Base-by-base conservation (phyloP, 208 protist genomes). In the Leishmania gerbilli region DNA sequence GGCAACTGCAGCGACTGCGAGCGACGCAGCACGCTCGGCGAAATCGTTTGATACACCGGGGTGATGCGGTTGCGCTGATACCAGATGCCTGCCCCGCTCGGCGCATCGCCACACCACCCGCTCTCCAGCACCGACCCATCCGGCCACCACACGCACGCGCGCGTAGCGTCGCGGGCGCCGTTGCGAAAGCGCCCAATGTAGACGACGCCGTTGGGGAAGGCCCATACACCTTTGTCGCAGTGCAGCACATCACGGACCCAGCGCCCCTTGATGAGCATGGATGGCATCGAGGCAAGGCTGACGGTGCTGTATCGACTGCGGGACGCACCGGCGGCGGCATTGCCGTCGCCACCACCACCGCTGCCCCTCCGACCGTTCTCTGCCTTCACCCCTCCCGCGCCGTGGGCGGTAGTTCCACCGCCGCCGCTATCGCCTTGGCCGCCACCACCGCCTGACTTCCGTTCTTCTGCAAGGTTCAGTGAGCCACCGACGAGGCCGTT, bases 51-150 rank as follows among this genome's bases (percentile, higher is more conserved):
- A 51, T 90, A 93, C 64, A 93, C 89, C 2, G 92, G 91, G 51
- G 91, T 81, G 1, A 56, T 53, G 24, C 74, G 74, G 74, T 94
- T 90, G 40, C 91, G 95, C 74, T 85, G 86, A 53, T 93, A 87
- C 82, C 91, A 93, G 24, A 90, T 42, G 7, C 95, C 95, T 0
- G 79, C 71, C 7, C 95, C 95, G 24, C 84, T 49, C 24, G 94
- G 90, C 0, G 85, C 87, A 79, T 96, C 87, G n/a, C 87, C 55
- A 5, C 74, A 17, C 92, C 95, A 98, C 27, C 71, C 42, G 47
- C 95, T 92, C 45, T 88, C 83, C 72, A 93, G 94, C 53, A 93
- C 88, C 1, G 92, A 95, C 58, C 92, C 92, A 80, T 98, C 93
- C 2, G 87, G 79, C 58, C 93, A 79, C 89, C 92, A 96, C 56